Conservation (phyloP, 2,329 filamentous ascomycete species). For the Sclerotinia minor region DNA sequence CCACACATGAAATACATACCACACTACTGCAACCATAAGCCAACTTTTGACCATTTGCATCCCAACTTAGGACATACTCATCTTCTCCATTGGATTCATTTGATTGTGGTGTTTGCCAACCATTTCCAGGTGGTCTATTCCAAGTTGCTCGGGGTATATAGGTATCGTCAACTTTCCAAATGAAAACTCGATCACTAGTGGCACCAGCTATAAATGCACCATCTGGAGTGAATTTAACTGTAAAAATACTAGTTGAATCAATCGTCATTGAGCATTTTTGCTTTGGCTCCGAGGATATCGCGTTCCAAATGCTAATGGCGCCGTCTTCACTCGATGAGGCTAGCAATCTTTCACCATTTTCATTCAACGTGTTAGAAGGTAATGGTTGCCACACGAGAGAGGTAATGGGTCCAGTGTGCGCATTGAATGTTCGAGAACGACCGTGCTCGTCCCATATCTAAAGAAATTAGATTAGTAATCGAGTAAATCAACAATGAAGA, state of each 20-base stretch:
- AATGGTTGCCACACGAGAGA: constrained; percentile 62
- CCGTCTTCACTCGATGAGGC: constrained; percentile 64
- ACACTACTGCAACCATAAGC: constrained; percentile 64
- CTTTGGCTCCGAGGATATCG: constrained; percentile 54
- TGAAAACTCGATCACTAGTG: constrained; percentile 58
- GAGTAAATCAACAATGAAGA: not conserved
- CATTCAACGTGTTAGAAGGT: constrained; percentile 45
- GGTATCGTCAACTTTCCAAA: constrained; percentile 64
- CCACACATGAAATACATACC: constrained; percentile 47
- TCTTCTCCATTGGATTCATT: constrained; percentile 57
- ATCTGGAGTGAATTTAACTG: constrained; percentile 62
- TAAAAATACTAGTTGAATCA: constrained; percentile 54
- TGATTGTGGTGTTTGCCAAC: constrained; percentile 59
- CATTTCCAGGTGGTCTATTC: constrained; percentile 55
- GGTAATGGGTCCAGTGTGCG: constrained; percentile 59
- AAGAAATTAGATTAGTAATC: constrained; percentile 45
- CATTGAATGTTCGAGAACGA: constrained; percentile 56
- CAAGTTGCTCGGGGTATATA: constrained; percentile 60
- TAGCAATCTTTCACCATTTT: constrained; percentile 48
- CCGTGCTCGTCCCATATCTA: constrained; percentile 48
- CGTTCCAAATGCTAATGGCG: constrained; percentile 64
- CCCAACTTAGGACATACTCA: constrained; percentile 63
- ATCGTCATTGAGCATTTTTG: constrained; percentile 62
- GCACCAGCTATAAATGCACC: constrained; percentile 63
- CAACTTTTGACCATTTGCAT: constrained; percentile 60